Evolutionary conservation across 768 basidiomycete species (phyloP).

Genomic region (Amanita thiersii): DNA sequence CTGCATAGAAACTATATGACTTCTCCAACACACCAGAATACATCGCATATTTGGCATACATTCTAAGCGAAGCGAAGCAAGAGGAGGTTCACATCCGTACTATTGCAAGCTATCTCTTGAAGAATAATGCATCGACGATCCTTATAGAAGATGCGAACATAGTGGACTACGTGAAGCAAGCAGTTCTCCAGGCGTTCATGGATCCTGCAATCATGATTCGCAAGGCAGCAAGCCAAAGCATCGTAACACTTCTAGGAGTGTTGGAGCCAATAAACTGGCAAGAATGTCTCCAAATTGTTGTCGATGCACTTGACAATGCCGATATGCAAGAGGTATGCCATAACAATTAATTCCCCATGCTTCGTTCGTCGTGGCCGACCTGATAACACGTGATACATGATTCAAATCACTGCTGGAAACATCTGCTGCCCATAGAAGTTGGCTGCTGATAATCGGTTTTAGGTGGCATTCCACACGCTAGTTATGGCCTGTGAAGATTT

Average conservation of each 20-base stretch:
- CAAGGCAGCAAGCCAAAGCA: conserved; percentile 89
- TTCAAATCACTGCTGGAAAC: conserved; percentile 3
- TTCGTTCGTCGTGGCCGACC: conserved; percentile 3
- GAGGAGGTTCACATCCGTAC: conserved; percentile 92
- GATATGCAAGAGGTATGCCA: conserved; percentile 78
- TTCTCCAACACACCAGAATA: conserved; percentile 90
- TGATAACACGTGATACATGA: conserved; percentile 7
- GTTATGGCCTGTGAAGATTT: conserved; percentile 97
- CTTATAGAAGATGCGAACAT: conserved; percentile 60
- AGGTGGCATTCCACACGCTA: conserved; percentile 90
- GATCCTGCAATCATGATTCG: conserved; percentile 83
- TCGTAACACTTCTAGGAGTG: conserved; percentile 82
- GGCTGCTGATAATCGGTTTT: conserved; percentile 6
- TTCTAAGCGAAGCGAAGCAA: conserved; percentile 69
- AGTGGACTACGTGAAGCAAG: conserved; percentile 62
- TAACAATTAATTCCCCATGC: conserved; percentile 8
- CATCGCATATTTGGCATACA: conserved; percentile 91
- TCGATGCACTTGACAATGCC: conserved; percentile 71
- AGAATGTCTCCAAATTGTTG: conserved; percentile 82
- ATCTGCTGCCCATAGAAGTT: not conserved
- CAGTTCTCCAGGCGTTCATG: conserved; percentile 74
- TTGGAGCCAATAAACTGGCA: conserved; percentile 93
- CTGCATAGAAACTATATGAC: conserved; percentile 87
- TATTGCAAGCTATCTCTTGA: conserved; percentile 93
- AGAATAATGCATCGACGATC: conserved; percentile 86